Evolutionary conservation across 148 eudicot species (phyloP), one percentile per base, ranked within the genome.

Genomic region (Camellia granthamiana): DNA sequence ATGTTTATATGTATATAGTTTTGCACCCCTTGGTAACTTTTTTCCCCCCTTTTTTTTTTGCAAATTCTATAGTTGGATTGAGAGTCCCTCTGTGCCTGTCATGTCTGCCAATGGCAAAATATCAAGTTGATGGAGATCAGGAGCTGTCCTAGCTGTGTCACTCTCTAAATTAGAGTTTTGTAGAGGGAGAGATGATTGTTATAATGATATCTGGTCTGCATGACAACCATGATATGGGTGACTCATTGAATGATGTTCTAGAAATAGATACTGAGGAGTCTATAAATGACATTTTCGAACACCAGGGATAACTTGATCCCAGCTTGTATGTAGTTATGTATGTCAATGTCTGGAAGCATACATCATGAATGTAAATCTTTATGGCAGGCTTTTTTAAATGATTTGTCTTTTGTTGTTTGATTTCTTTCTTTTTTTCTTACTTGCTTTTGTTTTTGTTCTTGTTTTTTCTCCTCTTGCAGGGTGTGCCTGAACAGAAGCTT

Each of bases 401-500:
- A 72, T 74, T 55, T 63, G 18, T 49, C 64, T 7, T 69, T 4
- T 47, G 13, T 44, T 42, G 10, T 61, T 15, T 38, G 12, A 3
- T 47, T 61, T 44, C 44, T 44, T 30, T 14, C 7, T 67, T 19
- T 75, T n/a, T 41, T 74, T 56, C 13, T 79, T 84, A 75, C 90
- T 94, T 7, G 3, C 42, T 49, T 19, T 38, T 41, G 66, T 56
- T 69, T 60, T 43, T 69, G 13, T 3, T 6, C 23, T 49, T 19
- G 74, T 19, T 41, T 74, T 56, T 68, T 60, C 41, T 68, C 16
- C 44, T 75, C 13, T 79, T 84, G 78, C 90, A 97, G 99, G 98
- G 99, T 83, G 97, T 92, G 77, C 99, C 98, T 76, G 99, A 97
- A 80, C 99, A 94, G 83, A 97, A 94, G 85, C 88, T 97, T 84